Evolutionary conservation across 2,329 filamentous ascomycete genomes (phyloP).

Genomic region (Pseudonectria buxi): DNA sequence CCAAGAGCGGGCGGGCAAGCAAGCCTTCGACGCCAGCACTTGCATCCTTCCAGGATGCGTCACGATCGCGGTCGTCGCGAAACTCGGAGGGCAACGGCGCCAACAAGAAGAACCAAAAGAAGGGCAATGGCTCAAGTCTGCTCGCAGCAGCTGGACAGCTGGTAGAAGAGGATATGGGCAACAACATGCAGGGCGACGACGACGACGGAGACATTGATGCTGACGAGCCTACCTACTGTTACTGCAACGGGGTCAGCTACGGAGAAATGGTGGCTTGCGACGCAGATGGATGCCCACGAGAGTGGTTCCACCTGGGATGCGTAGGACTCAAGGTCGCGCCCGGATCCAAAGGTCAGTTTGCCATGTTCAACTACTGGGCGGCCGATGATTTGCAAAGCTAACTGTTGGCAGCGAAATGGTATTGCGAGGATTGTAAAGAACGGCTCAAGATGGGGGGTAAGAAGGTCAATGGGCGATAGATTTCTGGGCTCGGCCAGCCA

Average conservation of each 20-base stretch:
- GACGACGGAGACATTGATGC: conserved; percentile 56
- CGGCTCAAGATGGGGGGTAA: conserved; percentile 51
- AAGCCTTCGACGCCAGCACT: conserved; percentile 60
- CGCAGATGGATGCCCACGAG: conserved; percentile 61
- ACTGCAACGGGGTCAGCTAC: conserved; percentile 73
- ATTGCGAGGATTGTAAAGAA: conserved; percentile 72
- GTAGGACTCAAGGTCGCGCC: conserved; percentile 74
- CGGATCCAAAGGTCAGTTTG: conserved; percentile 62
- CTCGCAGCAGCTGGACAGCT: conserved; percentile 29
- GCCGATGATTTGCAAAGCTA: conserved; percentile 14
- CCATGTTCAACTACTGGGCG: background rate
- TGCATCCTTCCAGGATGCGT: conserved; percentile 51
- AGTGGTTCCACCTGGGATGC: conserved; percentile 82
- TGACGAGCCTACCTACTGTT: conserved; percentile 70
- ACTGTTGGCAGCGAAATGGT: conserved; percentile 64
- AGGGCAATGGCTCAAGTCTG: conserved; percentile 36
- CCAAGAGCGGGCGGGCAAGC: conserved; percentile 59
- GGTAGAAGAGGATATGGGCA: conserved; percentile 36
- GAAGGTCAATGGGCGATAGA: conserved; percentile 42
- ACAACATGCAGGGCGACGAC: conserved; percentile 33
- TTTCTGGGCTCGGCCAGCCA: conserved; percentile 2
- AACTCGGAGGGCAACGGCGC: conserved; percentile 32
- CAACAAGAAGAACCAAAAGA: conserved; percentile 57
- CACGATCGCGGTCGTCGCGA: conserved; percentile 48
- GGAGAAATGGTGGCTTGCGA: conserved; percentile 83